phyloP scores from a whole-genome alignment of 2,329 filamentous ascomycete genomes.

The Colletotrichum somersetense region DNA sequence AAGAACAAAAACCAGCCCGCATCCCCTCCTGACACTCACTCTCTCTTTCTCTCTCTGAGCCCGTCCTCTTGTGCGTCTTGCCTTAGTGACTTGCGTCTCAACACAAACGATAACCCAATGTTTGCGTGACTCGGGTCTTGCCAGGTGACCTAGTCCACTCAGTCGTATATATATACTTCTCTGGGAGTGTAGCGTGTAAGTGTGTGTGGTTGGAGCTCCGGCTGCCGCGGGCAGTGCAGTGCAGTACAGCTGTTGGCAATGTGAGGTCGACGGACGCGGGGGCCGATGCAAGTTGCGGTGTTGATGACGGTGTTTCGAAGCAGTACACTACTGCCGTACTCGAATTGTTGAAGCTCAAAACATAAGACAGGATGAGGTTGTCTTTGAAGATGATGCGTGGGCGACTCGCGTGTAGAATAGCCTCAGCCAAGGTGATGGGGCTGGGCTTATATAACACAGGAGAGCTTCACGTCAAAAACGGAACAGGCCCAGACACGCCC shows the following conservation, averaged over 20 bases:
- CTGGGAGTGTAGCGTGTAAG: slow-evolving; percentile 5
- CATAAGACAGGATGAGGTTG: slow-evolving; percentile 10
- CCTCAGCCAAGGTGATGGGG: slow-evolving; percentile 32
- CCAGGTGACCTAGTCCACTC: neutral
- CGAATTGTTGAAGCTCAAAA: slow-evolving; percentile 20
- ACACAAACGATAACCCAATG: slow-evolving; percentile 8
- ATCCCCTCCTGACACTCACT: slow-evolving; percentile 1
- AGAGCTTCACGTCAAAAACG: slow-evolving; percentile 11
- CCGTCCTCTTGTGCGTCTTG: neutral
- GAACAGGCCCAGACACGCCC: slow-evolving; percentile 4
- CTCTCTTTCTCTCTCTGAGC: neutral
- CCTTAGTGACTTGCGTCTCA: neutral
- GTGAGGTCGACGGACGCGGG: slow-evolving; percentile 10
- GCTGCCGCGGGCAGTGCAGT: slow-evolving; percentile 19
- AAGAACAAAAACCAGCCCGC: slow-evolving; percentile 25
- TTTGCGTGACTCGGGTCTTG: neutral
- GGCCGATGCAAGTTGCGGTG: slow-evolving; percentile 18
- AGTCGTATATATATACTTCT: slow-evolving; percentile 7
- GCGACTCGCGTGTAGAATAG: slow-evolving; percentile 27
- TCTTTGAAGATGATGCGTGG: slow-evolving; percentile 6
- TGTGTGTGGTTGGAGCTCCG: slow-evolving; percentile 18
- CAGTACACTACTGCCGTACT: slow-evolving; percentile 11
- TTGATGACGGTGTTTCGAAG: slow-evolving; percentile 29
- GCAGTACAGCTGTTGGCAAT: slow-evolving; percentile 13
- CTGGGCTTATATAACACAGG: slow-evolving; percentile 26